phyloP scores from a whole-genome alignment of 78 protist species.

The Capsaspora owczarzaki region DNA sequence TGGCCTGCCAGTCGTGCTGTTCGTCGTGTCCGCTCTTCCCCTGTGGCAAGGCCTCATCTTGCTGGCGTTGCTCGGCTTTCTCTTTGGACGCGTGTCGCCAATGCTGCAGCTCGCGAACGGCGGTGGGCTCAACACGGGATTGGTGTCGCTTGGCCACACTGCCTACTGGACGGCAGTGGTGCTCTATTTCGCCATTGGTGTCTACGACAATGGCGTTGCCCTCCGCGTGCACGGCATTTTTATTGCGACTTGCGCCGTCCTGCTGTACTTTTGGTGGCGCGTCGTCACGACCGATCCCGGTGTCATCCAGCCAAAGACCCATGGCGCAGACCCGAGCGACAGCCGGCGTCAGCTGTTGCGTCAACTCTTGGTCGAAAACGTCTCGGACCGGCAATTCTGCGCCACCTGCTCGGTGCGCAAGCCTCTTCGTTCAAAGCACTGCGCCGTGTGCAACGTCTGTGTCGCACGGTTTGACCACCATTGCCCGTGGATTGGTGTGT shows the following conservation, averaged over 20 bases:
- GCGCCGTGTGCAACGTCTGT: slow-evolving; percentile 47
- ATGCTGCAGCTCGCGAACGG: too few relatives aligned
- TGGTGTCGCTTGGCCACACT: too few relatives aligned
- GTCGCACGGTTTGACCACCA: slow-evolving; percentile 82
- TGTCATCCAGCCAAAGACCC: neutral
- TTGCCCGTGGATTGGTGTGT: slow-evolving; percentile 87
- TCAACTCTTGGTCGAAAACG: neutral
- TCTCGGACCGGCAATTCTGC: neutral
- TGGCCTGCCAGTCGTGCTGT: too few relatives aligned
- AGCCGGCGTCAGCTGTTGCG: neutral
- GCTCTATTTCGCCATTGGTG: too few relatives aligned
- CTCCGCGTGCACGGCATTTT: too few relatives aligned
- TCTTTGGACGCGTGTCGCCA: too few relatives aligned
- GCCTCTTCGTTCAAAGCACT: slow-evolving; percentile 45
- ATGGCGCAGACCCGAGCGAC: neutral
- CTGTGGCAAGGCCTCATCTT: too few relatives aligned
- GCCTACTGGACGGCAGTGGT: too few relatives aligned
- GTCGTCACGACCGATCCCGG: neutral
- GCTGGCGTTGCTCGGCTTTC: too few relatives aligned
- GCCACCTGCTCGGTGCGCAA: neutral
- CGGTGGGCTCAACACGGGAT: too few relatives aligned
- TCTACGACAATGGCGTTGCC: too few relatives aligned
- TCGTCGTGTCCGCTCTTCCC: too few relatives aligned
- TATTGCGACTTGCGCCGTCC: neutral
- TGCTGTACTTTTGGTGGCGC: neutral